Conservation (phyloP, 257 asterid species). For the Petrea volubilis region DNA sequence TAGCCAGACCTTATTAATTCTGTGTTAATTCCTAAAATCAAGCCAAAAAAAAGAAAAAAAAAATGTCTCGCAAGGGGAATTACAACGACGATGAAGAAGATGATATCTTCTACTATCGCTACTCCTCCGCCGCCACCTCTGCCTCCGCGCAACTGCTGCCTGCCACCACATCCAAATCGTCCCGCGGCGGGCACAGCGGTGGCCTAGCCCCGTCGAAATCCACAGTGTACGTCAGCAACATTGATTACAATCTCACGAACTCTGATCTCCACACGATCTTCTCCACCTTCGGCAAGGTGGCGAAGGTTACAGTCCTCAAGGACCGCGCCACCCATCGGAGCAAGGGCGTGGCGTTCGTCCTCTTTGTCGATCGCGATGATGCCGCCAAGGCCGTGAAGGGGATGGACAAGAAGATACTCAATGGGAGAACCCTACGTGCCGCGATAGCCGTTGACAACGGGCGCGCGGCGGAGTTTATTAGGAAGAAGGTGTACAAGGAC, state of each 20-base stretch:
- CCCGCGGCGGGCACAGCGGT: too few relatives aligned
- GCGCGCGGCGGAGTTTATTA: conserved; percentile 86
- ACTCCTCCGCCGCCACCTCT: too few relatives aligned
- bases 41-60: too few relatives aligned
- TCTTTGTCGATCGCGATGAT: conserved; percentile 78
- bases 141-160: too few relatives aligned
- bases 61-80: too few relatives aligned
- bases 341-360: conserved; percentile 89
- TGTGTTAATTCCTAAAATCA: too few relatives aligned
- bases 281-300: conserved; percentile 94
- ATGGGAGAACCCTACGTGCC: conserved; percentile 81
- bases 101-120: too few relatives aligned
- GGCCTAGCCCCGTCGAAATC: conserved; percentile 94
- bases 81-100: too few relatives aligned
- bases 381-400: conserved; percentile 71
- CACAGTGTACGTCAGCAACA: conserved; percentile 86
- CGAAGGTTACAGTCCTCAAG: conserved; percentile 86
- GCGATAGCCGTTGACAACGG: conserved; percentile 94
- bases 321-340: conserved; percentile 81
- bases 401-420: conserved; percentile 70
- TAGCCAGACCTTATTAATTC: too few relatives aligned
- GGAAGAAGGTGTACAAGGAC: conserved; percentile 81
- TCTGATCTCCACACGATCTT: conserved; percentile 90
- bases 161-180: too few relatives aligned
- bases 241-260: conserved; percentile 83